phyloP scores from a whole-genome alignment of 2,329 filamentous ascomycete species.

The Immersiporthe knoxdaviesiana region DNA sequence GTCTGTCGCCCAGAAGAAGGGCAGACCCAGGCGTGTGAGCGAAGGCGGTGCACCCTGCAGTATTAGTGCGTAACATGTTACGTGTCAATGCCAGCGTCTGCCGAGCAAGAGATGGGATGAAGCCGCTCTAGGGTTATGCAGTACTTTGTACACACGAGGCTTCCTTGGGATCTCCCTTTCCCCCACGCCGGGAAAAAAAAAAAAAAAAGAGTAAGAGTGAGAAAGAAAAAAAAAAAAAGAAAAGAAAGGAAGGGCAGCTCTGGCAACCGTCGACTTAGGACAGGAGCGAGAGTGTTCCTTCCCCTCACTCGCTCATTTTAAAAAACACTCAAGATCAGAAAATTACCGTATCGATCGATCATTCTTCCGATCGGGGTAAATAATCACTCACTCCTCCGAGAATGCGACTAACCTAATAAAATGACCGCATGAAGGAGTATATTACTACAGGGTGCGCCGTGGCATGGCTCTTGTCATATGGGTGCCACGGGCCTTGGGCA shows the following conservation, averaged over 20 bases:
- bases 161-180: background rate
- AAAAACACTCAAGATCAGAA: too few species aligned
- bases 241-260: background rate
- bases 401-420: background rate
- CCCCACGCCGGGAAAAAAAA: background rate
- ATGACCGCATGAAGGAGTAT: background rate
- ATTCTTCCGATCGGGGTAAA: background rate
- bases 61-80: slow-evolving; percentile 21
- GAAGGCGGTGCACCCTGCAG: background rate
- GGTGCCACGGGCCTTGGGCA: background rate
- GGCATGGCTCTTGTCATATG: background rate
- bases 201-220: background rate
- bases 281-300: too few species aligned
- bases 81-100: slow-evolving; percentile 19
- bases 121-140: background rate
- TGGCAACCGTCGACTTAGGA: background rate
- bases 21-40: background rate
- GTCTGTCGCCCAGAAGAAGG: background rate
- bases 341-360: background rate
- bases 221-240: background rate
- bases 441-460: background rate
- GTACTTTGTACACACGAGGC: background rate
- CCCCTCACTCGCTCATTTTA: too few species aligned
- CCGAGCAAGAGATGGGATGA: slow-evolving; percentile 22
- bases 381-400: background rate